Percentiles rank a stretch among this genome's conserved stretches.
These are phyloP conservation scores for Aspergillus sp. DNA, from an alignment of 2,329 filamentous ascomycete species.

Conservation along the genomic window DNA sequence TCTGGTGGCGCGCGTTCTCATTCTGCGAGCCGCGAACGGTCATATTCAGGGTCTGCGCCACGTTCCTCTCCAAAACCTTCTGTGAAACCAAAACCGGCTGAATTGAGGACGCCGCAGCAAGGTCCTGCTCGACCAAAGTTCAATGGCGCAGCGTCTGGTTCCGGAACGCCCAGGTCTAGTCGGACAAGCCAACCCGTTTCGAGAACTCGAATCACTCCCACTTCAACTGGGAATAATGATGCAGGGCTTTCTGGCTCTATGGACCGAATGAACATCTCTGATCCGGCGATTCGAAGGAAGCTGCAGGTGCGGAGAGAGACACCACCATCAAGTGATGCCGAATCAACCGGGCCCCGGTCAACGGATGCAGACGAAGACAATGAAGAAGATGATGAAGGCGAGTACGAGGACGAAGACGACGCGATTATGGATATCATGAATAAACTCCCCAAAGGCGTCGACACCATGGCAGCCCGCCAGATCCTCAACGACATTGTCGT, in stretches of 20 bases:
- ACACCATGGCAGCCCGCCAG: constrained; percentile 74
- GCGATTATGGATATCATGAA: constrained; percentile 63
- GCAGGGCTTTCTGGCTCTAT: constrained; percentile 21
- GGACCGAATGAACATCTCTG: constrained; percentile 18
- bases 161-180: constrained; percentile 5
- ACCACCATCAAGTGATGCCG: constrained; percentile 37
- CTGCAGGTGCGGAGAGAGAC: constrained; percentile 37
- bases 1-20: constrained; percentile 4
- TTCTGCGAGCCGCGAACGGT: constrained; percentile 5
- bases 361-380: constrained; percentile 42
- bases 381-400: constrained; percentile 45
- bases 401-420: constrained; percentile 44
- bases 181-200: constrained; percentile 8
- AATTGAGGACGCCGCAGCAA: constrained; percentile 20
- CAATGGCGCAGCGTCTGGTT: constrained; percentile 20
- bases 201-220: constrained; percentile 6
- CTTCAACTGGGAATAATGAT: constrained; percentile 27
- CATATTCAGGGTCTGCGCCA: constrained; percentile 10
- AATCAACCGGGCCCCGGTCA: constrained; percentile 41
- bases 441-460: constrained; percentile 72
- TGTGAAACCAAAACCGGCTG: constrained; percentile 33
- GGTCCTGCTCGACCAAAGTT: constrained; percentile 6
- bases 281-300: constrained; percentile 16
- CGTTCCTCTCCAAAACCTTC: constrained; percentile 24
- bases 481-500: constrained; percentile 96